Evolutionary conservation across 2,329 filamentous ascomycete species (phyloP).

Genomic region (Hypocreales sp.): DNA sequence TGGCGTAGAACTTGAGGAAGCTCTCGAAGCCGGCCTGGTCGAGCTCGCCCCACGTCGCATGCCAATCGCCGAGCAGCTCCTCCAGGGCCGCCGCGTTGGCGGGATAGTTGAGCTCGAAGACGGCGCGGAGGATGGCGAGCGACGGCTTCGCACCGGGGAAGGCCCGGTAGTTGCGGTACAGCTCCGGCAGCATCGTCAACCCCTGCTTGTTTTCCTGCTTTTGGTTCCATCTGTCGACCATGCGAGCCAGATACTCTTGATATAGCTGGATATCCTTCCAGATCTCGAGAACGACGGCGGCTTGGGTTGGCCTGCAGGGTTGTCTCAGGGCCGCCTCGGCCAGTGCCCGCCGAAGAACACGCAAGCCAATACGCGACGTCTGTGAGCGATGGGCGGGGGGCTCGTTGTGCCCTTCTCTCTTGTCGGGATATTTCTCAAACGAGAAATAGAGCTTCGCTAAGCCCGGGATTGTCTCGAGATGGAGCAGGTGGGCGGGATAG

Average conservation of each 20-base stretch:
- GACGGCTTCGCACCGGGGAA: slow-evolving; percentile 22
- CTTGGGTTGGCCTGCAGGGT: slow-evolving; percentile 17
- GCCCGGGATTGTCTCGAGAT: slow-evolving; percentile 11
- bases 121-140: slow-evolving; percentile 22
- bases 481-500: no score
- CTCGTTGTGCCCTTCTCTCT: no score
- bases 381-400: no score
- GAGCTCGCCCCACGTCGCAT: slow-evolving; percentile 21
- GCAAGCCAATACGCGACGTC: no score
- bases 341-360: slow-evolving; percentile 14
- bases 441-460: slow-evolving; percentile 16
- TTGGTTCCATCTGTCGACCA: slow-evolving; percentile 14
- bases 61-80: slow-evolving; percentile 33
- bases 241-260: slow-evolving; percentile 24
- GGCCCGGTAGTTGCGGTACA: slow-evolving; percentile 30
- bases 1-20: slow-evolving; percentile 32
- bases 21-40: slow-evolving; percentile 29
- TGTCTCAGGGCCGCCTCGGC: slow-evolving; percentile 15
- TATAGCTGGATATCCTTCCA: slow-evolving; percentile 24
- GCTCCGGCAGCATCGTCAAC: slow-evolving; percentile 18
- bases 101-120: slow-evolving; percentile 27
- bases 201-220: slow-evolving; percentile 12
- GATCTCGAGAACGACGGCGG: slow-evolving; percentile 21
- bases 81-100: slow-evolving; percentile 25
- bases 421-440: slow-evolving; percentile 17